Evolutionary conservation across 192 early-diverging fungal genomes (phyloP).

Genomic region (Backusella parvicylindrica): DNA sequence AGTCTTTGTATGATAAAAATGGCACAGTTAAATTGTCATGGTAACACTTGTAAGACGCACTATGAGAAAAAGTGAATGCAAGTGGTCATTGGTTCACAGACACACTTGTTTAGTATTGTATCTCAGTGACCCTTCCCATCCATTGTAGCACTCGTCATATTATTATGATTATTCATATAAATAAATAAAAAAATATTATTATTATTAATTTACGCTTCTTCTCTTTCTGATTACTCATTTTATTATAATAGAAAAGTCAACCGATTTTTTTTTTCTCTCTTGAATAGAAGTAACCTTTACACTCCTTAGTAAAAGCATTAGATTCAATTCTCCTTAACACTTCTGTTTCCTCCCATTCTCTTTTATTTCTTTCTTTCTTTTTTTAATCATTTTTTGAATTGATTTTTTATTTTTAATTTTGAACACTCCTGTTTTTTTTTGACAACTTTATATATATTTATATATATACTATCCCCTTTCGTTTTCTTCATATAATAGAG

Average conservation of each 20-base stretch:
- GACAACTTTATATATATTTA: not conserved
- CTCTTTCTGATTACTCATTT: not conserved
- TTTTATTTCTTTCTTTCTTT: not conserved
- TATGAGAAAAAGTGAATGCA: not conserved
- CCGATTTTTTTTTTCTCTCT: not conserved
- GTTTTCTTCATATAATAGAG: not conserved
- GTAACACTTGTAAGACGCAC: not conserved
- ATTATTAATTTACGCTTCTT: not conserved
- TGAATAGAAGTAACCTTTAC: not conserved
- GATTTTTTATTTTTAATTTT: not conserved
- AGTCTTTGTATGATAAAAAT: not conserved
- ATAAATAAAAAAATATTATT: constrained; percentile 1
- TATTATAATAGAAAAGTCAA: not conserved
- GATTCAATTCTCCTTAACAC: not conserved
- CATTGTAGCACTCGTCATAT: not conserved
- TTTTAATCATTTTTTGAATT: not conserved
- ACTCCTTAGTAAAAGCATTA: not conserved
- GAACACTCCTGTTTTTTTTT: not conserved
- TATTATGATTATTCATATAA: not conserved
- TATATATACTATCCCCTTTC: not conserved
- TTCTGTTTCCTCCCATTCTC: not conserved
- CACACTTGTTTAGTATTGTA: not conserved
- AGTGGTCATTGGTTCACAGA: not conserved
- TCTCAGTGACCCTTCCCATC: not conserved
- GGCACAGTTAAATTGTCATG: not conserved